Evolutionary conservation across 192 early-diverging fungal species (phyloP), one percentile per base, ranked within the genome.

Genomic region (Gryganskiella cystojenkinii): DNA sequence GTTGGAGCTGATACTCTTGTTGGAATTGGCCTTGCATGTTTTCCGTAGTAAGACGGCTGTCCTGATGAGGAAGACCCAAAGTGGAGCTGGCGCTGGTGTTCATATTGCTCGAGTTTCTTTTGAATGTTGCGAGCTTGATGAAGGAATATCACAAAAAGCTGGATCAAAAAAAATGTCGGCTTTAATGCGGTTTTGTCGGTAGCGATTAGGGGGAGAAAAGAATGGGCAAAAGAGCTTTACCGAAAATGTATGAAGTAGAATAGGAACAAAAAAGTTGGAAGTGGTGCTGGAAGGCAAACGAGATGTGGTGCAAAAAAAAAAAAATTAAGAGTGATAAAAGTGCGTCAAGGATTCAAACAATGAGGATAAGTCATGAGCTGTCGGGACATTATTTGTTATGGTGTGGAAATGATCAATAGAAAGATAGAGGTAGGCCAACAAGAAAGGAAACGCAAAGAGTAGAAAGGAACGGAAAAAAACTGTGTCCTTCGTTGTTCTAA

Each of bases 1-100:
- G 19, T 19, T 71, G 60, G 22, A 63, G 59, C 31, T 57, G 55
- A 14, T 56, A 24, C 10, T 67, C 43, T 56, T 24, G 51, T 37
- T 54, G 62, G 37, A 9, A 40, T 35, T 49, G 47, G 8, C 2
- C 15, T 54, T 55, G 64, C 42, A 44, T 34, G 33, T 20, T n/a
- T n/a, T n/a, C n/a, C n/a, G n/a, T n/a, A n/a, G n/a, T n/a, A n/a
- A n/a, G n/a, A n/a, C n/a, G n/a, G n/a, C n/a, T 28, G 34, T 42
- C 5, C 13, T 51, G 37, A 22, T 9, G 6, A 30, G 20, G 19
- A 7, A 45, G 9, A 24, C 22, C 19, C 44, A 6, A 14, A 35
- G 33, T 57, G 55, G 3, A 53, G 4, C 17, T 42, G 3, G 14
- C 25, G 40, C 34, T 10, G 28, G 20, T 19, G 17, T 17, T 34